Base-by-base conservation (phyloP, 176 grass and related monocot species). In the Aegilops sharonensis region DNA sequence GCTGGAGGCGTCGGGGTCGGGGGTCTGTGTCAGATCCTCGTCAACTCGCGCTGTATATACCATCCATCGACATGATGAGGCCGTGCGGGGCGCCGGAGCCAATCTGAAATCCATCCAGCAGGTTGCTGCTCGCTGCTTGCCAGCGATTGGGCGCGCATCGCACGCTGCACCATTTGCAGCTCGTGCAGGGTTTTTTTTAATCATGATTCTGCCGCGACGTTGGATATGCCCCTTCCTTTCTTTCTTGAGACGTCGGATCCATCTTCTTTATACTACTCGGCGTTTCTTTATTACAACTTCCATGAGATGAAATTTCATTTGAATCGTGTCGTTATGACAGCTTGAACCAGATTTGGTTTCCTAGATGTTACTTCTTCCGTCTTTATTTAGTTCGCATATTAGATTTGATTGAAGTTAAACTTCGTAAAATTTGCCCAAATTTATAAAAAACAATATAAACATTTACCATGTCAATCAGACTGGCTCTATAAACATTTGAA, bases 91-190 rank as follows among this genome's bases (percentile, higher is more conserved):
- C 15, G 50, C 50, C 50, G 50, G 5, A 54, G 42, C 24, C 13
- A 52, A 76, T 76, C 73, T 52, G 45, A 20, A 76, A 76, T 76
- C 45, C 45, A 76, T 76, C 45, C 45, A 76, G 45, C 73, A 18
- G 73, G 54, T 31, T 54, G 73, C 45, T 31, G 42, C 72, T 43
- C 4, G 21, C 36, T 72, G 13, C 72, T 20, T 54, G 25, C 45
- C 14, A 76, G 73, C 25, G 73, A 45, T 54, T 76, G 2, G 24
- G 45, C 14, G 45, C 25, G 45, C 45, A 76, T 76, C 25, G 43
- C 27, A 50, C 45, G 27, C 72, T 52, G 9, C 7, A 75, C 73
- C 9, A 31, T 8, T 17, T 76, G 30, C 29, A 67, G 72, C 72
- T 50, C 72, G 72, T 75, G 40, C 39, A 74, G 40, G 42, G 3